phyloP scores from a whole-genome alignment of 768 basidiomycete genomes.

The Collybia mongolica region DNA sequence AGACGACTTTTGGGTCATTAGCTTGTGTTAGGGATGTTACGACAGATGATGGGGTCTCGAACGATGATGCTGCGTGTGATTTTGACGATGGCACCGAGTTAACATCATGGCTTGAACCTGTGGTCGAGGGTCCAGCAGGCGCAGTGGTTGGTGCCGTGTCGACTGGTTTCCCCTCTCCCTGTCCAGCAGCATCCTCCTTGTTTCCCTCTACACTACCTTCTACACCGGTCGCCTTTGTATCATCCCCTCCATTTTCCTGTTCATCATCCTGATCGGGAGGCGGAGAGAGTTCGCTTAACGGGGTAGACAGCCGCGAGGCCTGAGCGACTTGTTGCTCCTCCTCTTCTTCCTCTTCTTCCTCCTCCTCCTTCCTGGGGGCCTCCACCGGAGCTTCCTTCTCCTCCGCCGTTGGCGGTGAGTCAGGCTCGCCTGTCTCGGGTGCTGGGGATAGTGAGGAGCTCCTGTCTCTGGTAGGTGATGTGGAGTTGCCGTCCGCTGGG shows the following conservation, averaged over 20 bases:
- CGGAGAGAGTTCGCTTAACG: conserved; percentile 75
- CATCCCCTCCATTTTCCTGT: conserved; percentile 26
- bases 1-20: conserved; percentile 47
- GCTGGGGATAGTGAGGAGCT: conserved; percentile 59
- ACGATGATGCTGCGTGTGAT: not conserved
- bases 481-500: conserved; percentile 23
- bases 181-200: not conserved
- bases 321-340: conserved; percentile 18
- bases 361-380: conserved; percentile 21
- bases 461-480: conserved; percentile 37
- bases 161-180: not conserved
- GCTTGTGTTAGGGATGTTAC: conserved; percentile 13
- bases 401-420: conserved; percentile 25
- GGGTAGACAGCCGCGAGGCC: conserved; percentile 61
- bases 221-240: conserved; percentile 21
- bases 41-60: conserved; percentile 15
- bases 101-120: not conserved
- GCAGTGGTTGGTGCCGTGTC: not conserved
- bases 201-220: conserved; percentile 3
- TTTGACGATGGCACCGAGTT: not conserved
- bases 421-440: conserved; percentile 42
- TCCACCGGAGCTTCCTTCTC: conserved; percentile 31
- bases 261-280: conserved; percentile 58
- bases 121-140: not conserved
- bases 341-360: conserved; percentile 18